Evolutionary conservation across 371 early-diverging fungal species (phyloP).

Genomic region (Apophysomyces trapeziformis): DNA sequence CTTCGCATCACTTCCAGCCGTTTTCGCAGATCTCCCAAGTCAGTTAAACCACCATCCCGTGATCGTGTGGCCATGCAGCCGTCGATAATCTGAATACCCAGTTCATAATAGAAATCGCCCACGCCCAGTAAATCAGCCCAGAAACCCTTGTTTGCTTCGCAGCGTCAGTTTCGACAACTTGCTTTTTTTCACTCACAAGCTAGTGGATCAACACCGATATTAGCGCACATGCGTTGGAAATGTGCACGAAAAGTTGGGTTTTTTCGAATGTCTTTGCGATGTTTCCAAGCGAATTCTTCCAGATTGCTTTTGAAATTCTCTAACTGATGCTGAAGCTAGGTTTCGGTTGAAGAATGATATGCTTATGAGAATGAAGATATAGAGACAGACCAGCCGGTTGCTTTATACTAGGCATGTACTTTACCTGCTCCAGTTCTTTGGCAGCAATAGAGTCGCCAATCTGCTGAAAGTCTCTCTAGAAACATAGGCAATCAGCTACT

Average conservation of each 20-base stretch:
- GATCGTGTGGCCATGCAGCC: slow-evolving; percentile 83
- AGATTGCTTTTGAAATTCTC: slow-evolving; percentile 79
- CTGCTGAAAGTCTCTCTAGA: slow-evolving; percentile 59
- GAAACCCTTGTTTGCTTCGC: slow-evolving; percentile 88
- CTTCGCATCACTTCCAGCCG: slow-evolving; percentile 71
- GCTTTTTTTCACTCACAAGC: slow-evolving; percentile 65
- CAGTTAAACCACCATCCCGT: slow-evolving; percentile 92
- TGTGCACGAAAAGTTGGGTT: slow-evolving; percentile 89
- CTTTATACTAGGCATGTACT: background rate
- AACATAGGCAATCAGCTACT: background rate
- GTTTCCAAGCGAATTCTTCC: slow-evolving; percentile 83
- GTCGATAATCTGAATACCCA: slow-evolving; percentile 91
- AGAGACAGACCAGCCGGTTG: too few relatives aligned
- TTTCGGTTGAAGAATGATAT: background rate
- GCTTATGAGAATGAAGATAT: background rate
- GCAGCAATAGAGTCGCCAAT: slow-evolving; percentile 60
- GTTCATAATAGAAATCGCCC: slow-evolving; percentile 97
- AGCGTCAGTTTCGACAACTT: background rate
- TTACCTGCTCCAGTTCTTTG: slow-evolving; percentile 60
- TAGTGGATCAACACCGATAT: slow-evolving; percentile 95
- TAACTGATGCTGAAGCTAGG: slow-evolving; percentile 76
- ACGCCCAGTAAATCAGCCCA: slow-evolving; percentile 94
- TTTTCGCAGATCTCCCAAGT: slow-evolving; percentile 74
- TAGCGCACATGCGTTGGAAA: slow-evolving; percentile 92
- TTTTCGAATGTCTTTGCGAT: slow-evolving; percentile 87